Evolutionary conservation across 2,329 filamentous ascomycete genomes (phyloP).

Genomic region (Pseudogymnoascus sp.): DNA sequence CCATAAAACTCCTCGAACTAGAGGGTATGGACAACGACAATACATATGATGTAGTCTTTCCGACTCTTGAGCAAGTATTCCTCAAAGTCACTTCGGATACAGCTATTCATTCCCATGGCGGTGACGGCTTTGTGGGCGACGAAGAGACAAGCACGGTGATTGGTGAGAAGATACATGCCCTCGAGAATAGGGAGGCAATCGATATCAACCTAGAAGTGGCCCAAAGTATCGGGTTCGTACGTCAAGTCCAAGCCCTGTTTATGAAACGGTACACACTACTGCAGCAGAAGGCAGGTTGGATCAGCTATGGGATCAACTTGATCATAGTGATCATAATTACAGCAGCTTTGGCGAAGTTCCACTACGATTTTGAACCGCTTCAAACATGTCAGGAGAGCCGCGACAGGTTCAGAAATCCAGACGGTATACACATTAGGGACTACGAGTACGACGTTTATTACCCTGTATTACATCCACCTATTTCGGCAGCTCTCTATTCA

Average conservation of each 20-base stretch:
- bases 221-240: constrained; percentile 44
- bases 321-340: constrained; percentile 51
- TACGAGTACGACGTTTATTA: not conserved
- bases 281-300: constrained; percentile 43
- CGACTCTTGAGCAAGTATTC: constrained; percentile 61
- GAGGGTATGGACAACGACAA: constrained; percentile 47
- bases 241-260: constrained; percentile 53
- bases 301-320: constrained; percentile 52
- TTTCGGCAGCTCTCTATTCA: constrained; percentile 12
- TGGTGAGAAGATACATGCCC: constrained; percentile 21
- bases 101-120: constrained; percentile 18
- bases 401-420: constrained; percentile 14
- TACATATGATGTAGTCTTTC: constrained; percentile 52
- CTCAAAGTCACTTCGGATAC: constrained; percentile 56
- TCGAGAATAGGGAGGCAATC: constrained; percentile 19
- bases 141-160: constrained; percentile 15
- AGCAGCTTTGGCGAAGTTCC: constrained; percentile 46
- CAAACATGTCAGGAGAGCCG: constrained; percentile 20
- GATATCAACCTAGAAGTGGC: constrained; percentile 42
- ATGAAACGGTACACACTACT: constrained; percentile 53
- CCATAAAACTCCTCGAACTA: constrained; percentile 46
- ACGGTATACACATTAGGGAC: not conserved
- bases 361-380: constrained; percentile 16
- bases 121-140: constrained; percentile 22
- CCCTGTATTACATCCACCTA: not conserved